Evolutionary conservation across 805 yeast species (phyloP), one percentile per base, ranked within the genome.

Genomic region (Metschnikowia cubensis): DNA sequence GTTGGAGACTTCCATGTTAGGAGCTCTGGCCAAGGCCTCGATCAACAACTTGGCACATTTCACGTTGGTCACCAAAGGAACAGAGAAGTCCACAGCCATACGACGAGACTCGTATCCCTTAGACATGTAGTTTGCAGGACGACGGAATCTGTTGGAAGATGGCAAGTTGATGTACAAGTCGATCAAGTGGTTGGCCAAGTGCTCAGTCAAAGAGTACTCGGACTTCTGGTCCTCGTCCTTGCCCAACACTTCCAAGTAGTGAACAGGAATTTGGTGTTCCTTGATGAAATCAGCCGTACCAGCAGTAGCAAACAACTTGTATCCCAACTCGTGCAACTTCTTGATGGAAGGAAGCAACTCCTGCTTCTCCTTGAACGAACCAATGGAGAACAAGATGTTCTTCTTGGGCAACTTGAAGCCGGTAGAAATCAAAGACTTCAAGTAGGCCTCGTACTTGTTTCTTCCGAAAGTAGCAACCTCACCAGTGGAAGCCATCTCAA

Each of bases 401-500:
- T 90, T 91, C 82, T 88, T 88, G 62, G 99, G 99, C 56, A 92
- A 74, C 64, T 83, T 84, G 83, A 94, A 90, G 17, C 99, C 99
- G 49, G 97, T 90, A 13, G 99, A 89, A 51, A 94, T 78, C 70
- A 94, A 79, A 31, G 97, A 87, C 75, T 94, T 95, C 73, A 94
- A 73, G 75, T 94, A 94, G 20, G 99, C 99, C 75, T 95, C 99
- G 66, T 90, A 91, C 73, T 92, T 92, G 77, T 91, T 85, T 65
- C 80, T 89, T 64, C 99, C 99, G 66, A 94, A 92, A 56, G 95
- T 82, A 45, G 99, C 99, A 65, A 91, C 97, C 71, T 90, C 98
- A 79, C 98, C 98, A 54, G 98, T 92, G 31, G 97, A 92, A 17
- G 98, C 97, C 98, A 92, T 92, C 74, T 92, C 98, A 57, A 92